Evolutionary conservation across 768 basidiomycete species (phyloP).

Genomic region (Auricularia sp.): DNA sequence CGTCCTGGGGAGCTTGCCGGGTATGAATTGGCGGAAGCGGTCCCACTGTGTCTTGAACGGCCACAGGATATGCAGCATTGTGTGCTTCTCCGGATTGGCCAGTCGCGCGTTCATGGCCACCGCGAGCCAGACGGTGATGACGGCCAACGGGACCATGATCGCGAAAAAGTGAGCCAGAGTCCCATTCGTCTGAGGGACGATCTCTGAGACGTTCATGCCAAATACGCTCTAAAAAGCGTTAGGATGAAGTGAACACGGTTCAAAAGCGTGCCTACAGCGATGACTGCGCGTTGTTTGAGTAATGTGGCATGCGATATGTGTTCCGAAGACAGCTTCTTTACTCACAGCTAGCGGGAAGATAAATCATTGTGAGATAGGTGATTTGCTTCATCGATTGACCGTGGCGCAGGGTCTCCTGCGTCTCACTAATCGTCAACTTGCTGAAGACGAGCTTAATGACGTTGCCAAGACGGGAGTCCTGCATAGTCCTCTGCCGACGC

Average conservation of each 20-base stretch:
- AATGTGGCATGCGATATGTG: neutral
- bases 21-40: too few species aligned
- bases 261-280: neutral
- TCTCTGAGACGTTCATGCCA: slow-evolving; percentile 45
- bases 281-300: neutral
- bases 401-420: slow-evolving; percentile 29
- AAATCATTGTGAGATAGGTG: slow-evolving; percentile 52
- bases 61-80: too few species aligned
- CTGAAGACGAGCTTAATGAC: slow-evolving; percentile 9
- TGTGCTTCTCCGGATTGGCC: too few species aligned
- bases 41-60: too few species aligned
- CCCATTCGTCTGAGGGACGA: slow-evolving; percentile 22
- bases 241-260: slow-evolving; percentile 14
- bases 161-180: slow-evolving; percentile 32
- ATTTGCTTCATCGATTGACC: slow-evolving; percentile 32
- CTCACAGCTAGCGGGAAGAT: slow-evolving; percentile 38
- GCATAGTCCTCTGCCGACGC: slow-evolving; percentile 3
- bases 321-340: neutral
- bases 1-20: too few species aligned
- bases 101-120: slow-evolving; percentile 14
- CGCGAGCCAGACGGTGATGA: slow-evolving; percentile 42
- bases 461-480: slow-evolving; percentile 8
- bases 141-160: slow-evolving; percentile 36
- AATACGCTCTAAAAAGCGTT: slow-evolving; percentile 35
- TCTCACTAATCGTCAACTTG: neutral